Evolutionary conservation across 208 protist species (phyloP), one percentile per base, ranked within the genome.

Genomic region (Acanthamoeba royreba): DNA sequence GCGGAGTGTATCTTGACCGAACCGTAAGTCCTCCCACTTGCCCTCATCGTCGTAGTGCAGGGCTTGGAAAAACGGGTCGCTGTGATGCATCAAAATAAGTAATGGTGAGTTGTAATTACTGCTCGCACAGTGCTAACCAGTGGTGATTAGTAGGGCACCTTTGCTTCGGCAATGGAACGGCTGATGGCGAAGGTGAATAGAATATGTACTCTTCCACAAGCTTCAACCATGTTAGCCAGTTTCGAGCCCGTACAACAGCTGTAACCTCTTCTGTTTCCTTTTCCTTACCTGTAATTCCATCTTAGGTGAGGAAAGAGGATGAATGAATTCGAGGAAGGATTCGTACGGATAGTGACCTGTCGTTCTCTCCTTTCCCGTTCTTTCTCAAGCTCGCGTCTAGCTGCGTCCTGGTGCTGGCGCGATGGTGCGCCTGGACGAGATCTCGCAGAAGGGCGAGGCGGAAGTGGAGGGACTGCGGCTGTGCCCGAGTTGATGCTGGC

Each of bases 201-300:
- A 90, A 90, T 15, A 90, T 61, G 40, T 90, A 90, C 33, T 90
- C 53, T 42, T 90, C 83, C 22, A 90, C 83, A 0, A 90, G 83
- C 83, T 90, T 90, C 49, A 90, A 52, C 83, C 83, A 90, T 7
- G 38, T 90, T 33, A 90, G 31, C 83, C 83, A 90, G 33, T 90
- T 90, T 9, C 28, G n/a, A 7, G 55, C 47, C 7, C 47, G 55
- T 42, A 72, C 47, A 28, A 72, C n/a, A 19, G 83, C 42, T 40
- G 53, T 31, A 2, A 22, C 83, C 31, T 90, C 83, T 28, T 90
- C 83, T 4, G 49, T 33, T 33, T 90, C 55, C 83, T 90, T 85
- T 13, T 85, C 74, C 74, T 85, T 85, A 4, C 40, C 74, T 85
- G 38, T 55, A 4, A 45, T 79, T 15, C 38, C 61, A n/a, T 11